Conservation (phyloP, 345 rosid genomes). For the Erucastrum elatum region DNA sequence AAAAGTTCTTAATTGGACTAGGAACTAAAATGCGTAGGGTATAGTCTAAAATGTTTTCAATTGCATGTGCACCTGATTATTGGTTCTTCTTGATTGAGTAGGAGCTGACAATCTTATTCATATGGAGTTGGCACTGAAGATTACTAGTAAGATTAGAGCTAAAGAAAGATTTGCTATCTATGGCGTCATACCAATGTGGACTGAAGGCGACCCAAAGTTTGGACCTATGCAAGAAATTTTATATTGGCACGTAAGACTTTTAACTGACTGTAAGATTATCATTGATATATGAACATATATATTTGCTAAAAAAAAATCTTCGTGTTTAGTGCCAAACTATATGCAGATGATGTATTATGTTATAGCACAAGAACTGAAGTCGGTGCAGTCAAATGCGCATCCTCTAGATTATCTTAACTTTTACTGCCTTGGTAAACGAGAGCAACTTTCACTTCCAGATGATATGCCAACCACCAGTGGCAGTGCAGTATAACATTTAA, state of each 20-base stretch:
- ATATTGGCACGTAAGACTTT: slow-evolving; percentile 56
- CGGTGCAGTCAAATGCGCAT: slow-evolving; percentile 50
- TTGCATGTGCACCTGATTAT: neutral
- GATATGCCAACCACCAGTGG: slow-evolving; percentile 34
- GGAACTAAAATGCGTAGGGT: too few relatives aligned
- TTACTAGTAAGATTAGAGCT: neutral
- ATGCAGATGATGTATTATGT: slow-evolving; percentile 86
- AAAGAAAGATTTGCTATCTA: neutral
- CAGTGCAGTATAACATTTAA: slow-evolving; percentile 44
- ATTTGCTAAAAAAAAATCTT: too few relatives aligned
- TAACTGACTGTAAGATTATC: too few relatives aligned
- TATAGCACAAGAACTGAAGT: slow-evolving; percentile 61
- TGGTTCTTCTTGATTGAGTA: slow-evolving; percentile 40
- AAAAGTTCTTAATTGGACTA: too few relatives aligned
- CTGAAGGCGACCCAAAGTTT: slow-evolving; percentile 24
- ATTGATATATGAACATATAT: too few relatives aligned
- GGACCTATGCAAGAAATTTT: slow-evolving; percentile 86
- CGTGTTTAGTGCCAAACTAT: slow-evolving; percentile 64
- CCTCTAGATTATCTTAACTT: slow-evolving; percentile 95
- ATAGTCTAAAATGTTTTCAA: neutral
- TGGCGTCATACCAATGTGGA: neutral
- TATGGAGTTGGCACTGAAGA: slow-evolving; percentile 19
- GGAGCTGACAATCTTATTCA: slow-evolving; percentile 94
- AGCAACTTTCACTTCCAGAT: slow-evolving; percentile 35
- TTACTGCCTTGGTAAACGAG: slow-evolving; percentile 85